Conservation (phyloP, 805 yeast genomes). For the Yarrowia divulgata region DNA sequence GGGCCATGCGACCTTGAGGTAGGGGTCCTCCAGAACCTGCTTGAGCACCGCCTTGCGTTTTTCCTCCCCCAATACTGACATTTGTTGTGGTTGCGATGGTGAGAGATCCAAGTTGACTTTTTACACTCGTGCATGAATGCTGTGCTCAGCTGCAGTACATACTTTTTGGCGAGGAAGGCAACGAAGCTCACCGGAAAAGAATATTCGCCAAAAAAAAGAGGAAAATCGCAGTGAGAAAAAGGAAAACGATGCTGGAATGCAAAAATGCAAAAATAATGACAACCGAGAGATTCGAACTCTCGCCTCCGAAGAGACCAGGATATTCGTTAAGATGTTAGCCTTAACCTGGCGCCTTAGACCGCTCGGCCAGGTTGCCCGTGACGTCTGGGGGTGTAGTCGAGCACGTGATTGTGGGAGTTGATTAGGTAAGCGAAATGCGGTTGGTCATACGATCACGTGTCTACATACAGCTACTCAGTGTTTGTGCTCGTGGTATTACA, state of each 20-base stretch:
- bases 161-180: neutral
- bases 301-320: constrained; percentile 40
- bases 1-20: constrained; percentile 40
- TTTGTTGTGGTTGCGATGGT: neutral
- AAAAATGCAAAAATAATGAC: neutral
- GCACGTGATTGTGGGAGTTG: neutral
- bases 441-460: no score
- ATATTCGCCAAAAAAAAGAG: neutral
- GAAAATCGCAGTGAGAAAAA: neutral
- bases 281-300: constrained; percentile 39
- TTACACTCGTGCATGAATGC: constrained; percentile 13
- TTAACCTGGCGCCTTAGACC: constrained; percentile 41
- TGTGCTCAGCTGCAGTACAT: constrained; percentile 7
- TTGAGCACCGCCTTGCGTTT: constrained; percentile 42
- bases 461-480: no score
- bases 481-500: no score
- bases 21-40: constrained; percentile 45
- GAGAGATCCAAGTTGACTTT: constrained; percentile 23
- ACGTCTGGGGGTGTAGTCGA: neutral
- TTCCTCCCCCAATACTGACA: constrained; percentile 36
- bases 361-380: constrained; percentile 40
- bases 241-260: neutral
- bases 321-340: constrained; percentile 25
- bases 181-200: constrained; percentile 10
- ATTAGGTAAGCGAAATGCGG: neutral